A percentile compares a stretch with the other conserved stretches of the same genome.
Conservation (phyloP, 2,329 filamentous ascomycete species). For the Xylaria sp. region DNA sequence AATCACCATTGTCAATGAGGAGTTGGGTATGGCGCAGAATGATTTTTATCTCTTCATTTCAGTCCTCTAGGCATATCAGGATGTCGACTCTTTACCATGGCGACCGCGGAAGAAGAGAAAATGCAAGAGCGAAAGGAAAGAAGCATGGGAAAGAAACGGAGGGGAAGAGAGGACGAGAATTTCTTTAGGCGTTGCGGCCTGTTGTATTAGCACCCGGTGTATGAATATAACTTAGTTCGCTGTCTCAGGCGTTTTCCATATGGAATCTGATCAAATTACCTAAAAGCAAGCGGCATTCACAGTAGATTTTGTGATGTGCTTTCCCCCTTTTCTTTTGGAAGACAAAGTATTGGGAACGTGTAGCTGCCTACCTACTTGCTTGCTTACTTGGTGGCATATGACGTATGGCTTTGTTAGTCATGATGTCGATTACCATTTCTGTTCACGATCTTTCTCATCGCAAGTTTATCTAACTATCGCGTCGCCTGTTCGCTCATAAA, state of each 20-base stretch:
- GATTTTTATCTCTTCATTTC: not conserved
- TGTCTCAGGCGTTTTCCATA: slow-evolving; percentile 5
- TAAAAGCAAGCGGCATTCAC: not conserved
- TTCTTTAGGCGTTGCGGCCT: slow-evolving; percentile 20
- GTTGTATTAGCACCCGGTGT: slow-evolving; percentile 31
- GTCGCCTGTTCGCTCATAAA: too few species aligned
- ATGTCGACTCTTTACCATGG: not conserved
- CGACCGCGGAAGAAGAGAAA: not conserved
- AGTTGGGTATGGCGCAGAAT: slow-evolving; percentile 8
- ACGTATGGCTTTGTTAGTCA: too few species aligned
- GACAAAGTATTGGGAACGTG: too few species aligned
- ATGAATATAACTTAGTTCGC: slow-evolving; percentile 19
- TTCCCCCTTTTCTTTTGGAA: too few species aligned
- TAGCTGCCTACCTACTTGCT: too few species aligned
- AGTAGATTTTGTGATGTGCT: too few species aligned
- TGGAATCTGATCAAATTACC: not conserved
- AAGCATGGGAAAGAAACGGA: not conserved
- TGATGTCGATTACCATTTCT: too few species aligned
- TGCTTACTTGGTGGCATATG: too few species aligned
- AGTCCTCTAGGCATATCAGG: not conserved
- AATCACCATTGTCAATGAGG: not conserved
- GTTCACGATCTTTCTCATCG: too few species aligned
- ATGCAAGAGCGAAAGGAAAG: too few species aligned
- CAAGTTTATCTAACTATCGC: too few species aligned
- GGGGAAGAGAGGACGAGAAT: not conserved